Conservation (phyloP, 2,329 filamentous ascomycete genomes). For the Clarireedia paspali region DNA sequence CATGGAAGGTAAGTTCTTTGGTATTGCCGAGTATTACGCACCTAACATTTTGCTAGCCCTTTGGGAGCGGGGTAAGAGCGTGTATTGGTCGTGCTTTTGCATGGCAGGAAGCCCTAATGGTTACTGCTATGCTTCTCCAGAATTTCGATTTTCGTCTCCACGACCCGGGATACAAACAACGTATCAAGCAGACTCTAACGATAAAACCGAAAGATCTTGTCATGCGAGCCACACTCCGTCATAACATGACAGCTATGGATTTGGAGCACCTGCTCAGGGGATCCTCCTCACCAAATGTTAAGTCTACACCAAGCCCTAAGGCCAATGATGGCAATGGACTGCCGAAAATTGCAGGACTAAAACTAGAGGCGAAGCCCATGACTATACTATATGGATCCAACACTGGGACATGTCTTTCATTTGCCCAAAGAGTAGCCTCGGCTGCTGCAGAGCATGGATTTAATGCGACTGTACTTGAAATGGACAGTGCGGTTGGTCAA, state of each 20-base stretch:
- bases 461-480: slow-evolving; percentile 38
- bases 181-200: slow-evolving; percentile 48
- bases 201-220: slow-evolving; percentile 57
- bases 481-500: slow-evolving; percentile 54
- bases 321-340: neutral
- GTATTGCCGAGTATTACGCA: neutral
- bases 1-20: slow-evolving; percentile 32
- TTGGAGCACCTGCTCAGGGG: slow-evolving; percentile 32
- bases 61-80: slow-evolving; percentile 61
- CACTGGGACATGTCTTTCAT: slow-evolving; percentile 63
- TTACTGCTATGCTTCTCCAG: slow-evolving; percentile 57
- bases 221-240: slow-evolving; percentile 50
- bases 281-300: slow-evolving; percentile 4
- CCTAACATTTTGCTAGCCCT: slow-evolving; percentile 53
- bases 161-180: slow-evolving; percentile 50
- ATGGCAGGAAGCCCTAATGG: slow-evolving; percentile 62
- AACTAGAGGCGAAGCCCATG: slow-evolving; percentile 28
- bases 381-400: slow-evolving; percentile 68
- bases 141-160: slow-evolving; percentile 60
- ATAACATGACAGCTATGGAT: slow-evolving; percentile 37
- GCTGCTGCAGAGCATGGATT: slow-evolving; percentile 54
- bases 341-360: neutral
- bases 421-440: slow-evolving; percentile 54
- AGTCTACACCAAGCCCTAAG: neutral
- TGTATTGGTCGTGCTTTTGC: slow-evolving; percentile 70